phyloP scores from a whole-genome alignment of 2,329 filamentous ascomycete species.

The Ambrosiella xylebori region DNA sequence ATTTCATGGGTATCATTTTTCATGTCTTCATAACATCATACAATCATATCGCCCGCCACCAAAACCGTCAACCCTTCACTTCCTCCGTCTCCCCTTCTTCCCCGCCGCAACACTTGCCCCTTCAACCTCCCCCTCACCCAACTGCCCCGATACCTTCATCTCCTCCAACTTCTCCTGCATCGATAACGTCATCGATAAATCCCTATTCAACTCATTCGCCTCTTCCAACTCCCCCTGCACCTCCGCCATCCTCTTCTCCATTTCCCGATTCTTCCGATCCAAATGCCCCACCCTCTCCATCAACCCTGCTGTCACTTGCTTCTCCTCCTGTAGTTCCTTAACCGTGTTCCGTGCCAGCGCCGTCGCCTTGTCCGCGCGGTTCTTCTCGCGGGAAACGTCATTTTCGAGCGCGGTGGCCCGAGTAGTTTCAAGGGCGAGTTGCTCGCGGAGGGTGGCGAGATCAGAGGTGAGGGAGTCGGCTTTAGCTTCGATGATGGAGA shows the following conservation, averaged over 20 bases:
- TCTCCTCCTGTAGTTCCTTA: conserved; percentile 70
- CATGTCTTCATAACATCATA: too few relatives aligned
- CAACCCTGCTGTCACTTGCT: conserved; percentile 63
- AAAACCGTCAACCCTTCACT: neutral
- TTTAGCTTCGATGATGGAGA: conserved; percentile 40
- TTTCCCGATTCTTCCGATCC: conserved; percentile 39
- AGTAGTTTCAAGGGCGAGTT: neutral
- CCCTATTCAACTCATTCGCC: neutral
- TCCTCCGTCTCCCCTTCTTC: neutral
- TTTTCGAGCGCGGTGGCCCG: neutral
- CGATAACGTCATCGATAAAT: neutral
- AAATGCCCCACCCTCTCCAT: conserved; percentile 67
- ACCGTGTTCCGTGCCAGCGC: conserved; percentile 59
- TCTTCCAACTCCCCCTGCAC: conserved; percentile 9
- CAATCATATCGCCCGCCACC: too few relatives aligned
- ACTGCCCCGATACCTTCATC: neutral
- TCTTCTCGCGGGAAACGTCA: conserved; percentile 39
- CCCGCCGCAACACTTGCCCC: neutral
- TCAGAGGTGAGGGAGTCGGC: conserved; percentile 16
- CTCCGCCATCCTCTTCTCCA: conserved; percentile 39
- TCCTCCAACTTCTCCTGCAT: neutral
- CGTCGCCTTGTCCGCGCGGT: conserved; percentile 53
- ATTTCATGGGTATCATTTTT: neutral
- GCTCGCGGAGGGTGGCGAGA: neutral
- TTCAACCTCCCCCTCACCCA: neutral